phyloP scores from a whole-genome alignment of 1,284 basidiomycete genomes.

The Pseudozyma hubeiensis region DNA sequence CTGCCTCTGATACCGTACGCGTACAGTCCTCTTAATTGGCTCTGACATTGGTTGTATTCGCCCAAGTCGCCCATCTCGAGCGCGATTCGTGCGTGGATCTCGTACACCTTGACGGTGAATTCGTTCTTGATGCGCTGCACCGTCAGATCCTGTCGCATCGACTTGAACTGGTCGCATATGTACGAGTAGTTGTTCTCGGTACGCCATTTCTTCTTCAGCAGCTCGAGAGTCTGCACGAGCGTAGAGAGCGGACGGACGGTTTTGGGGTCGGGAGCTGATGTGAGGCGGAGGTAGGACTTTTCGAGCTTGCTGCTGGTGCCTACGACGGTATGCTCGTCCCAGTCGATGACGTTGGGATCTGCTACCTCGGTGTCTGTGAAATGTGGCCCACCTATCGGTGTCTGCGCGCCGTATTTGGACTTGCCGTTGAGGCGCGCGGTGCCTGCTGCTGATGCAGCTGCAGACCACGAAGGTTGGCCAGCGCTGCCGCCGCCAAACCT shows the following conservation, averaged over 20 bases:
- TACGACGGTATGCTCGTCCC: constrained; percentile 95
- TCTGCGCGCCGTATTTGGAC: constrained; percentile 11
- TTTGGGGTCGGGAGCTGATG: constrained; percentile 94
- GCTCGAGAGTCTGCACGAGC: constrained; percentile 84
- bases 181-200: constrained; percentile 86
- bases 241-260: constrained; percentile 89
- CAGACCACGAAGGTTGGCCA: constrained; percentile 29
- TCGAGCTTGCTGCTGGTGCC: constrained; percentile 89
- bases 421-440: constrained; percentile 1
- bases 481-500: constrained; percentile 37
- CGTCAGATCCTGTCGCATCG: constrained; percentile 94
- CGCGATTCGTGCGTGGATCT: constrained; percentile 97
- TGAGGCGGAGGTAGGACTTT: constrained; percentile 94
- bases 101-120: constrained; percentile 96
- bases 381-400: constrained; percentile 4
- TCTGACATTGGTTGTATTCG: constrained; percentile 98
- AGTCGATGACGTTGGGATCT: constrained; percentile 81
- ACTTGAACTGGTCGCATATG: constrained; percentile 98
- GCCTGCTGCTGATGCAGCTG: constrained; percentile 5
- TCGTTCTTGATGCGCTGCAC: constrained; percentile 99
- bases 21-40: constrained; percentile 88
- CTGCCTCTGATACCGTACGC: constrained; percentile 90
- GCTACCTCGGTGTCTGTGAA: constrained; percentile 42
- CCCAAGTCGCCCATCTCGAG: constrained; percentile 96
- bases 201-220: constrained; percentile 90